A percentile compares a stretch with the other conserved stretches of the same genome.
These are phyloP conservation scores for Spiromastix sp. DNA, from an alignment of 2,329 filamentous ascomycete genomes.

Conservation along the genomic window DNA sequence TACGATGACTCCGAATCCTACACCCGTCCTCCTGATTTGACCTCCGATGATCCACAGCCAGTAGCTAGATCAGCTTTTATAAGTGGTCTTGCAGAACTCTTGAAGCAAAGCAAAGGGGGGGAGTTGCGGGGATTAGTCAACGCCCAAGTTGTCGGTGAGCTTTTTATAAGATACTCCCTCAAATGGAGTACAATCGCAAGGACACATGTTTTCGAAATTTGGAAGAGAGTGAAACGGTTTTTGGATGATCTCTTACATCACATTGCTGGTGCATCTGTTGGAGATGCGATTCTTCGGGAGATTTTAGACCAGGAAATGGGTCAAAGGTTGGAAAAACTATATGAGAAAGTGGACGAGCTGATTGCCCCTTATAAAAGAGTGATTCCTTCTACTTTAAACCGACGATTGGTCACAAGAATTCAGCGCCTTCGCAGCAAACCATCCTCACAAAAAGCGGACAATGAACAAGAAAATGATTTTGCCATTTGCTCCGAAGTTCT, in stretches of 20 bases:
- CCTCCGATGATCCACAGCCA: conserved; percentile 10
- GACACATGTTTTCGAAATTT: conserved; percentile 11
- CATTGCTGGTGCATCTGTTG: conserved; percentile 9
- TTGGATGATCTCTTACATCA: conserved; percentile 14
- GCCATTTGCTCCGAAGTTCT: conserved; percentile 12
- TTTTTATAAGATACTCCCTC: conserved; percentile 30
- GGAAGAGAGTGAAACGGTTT: conserved; percentile 13
- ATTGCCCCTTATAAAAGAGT: conserved; percentile 12
- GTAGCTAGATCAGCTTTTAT: conserved; percentile 11
- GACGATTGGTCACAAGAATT: conserved; percentile 7
- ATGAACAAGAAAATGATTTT: conserved; percentile 5
- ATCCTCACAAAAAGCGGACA: conserved; percentile 3
- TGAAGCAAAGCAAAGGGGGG: conserved; percentile 12
- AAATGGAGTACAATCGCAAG: conserved; percentile 24
- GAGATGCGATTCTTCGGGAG: conserved; percentile 13
- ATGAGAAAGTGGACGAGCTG: conserved; percentile 15
- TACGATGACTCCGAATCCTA: conserved; percentile 6
- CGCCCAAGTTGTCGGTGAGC: conserved; percentile 27
- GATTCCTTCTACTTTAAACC: conserved; percentile 13
- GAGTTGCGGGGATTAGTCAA: conserved; percentile 32
- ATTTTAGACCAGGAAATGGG: conserved; percentile 13
- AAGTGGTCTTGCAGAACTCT: conserved; percentile 7
- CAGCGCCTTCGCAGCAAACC: conserved; percentile 6
- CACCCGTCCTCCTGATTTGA: conserved; percentile 5
- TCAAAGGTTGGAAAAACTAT: conserved; percentile 11